Evolutionary conservation across 805 yeast species (phyloP).

Genomic region (Trichomonascus vanleenenianus): DNA sequence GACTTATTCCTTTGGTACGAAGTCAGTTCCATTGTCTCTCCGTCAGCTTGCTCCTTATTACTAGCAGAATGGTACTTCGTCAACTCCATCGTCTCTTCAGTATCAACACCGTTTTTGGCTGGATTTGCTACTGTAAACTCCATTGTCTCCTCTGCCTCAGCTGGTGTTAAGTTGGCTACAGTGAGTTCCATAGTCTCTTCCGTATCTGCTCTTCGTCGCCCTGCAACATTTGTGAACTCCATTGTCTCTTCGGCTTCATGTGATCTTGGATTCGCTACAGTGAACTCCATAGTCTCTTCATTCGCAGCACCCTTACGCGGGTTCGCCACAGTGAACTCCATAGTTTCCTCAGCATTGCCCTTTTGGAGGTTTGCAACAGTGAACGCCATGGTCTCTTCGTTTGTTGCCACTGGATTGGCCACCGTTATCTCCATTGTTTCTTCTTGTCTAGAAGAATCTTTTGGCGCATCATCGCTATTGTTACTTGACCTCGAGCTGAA

Average conservation of each 20-base stretch:
- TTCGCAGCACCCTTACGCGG: background rate
- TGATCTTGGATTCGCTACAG: background rate
- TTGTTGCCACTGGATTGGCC: no score
- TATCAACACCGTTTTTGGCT: background rate
- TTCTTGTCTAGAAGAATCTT: background rate
- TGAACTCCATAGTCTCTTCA: conserved; percentile 6
- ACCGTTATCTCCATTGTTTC: conserved; percentile 8
- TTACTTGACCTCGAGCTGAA: conserved; percentile 1
- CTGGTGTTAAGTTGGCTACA: background rate
- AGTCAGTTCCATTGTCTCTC: background rate
- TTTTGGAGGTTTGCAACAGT: background rate
- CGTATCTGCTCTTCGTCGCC: background rate
- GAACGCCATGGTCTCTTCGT: conserved; percentile 3
- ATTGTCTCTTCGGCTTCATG: conserved; percentile 16
- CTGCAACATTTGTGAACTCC: conserved; percentile 20
- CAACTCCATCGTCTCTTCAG: conserved; percentile 14
- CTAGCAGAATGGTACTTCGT: conserved; percentile 3
- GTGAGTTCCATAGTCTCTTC: conserved; percentile 1
- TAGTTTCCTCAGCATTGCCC: conserved; percentile 1
- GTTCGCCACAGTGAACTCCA: background rate
- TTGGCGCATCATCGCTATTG: conserved; percentile 4
- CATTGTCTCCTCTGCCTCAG: conserved; percentile 2
- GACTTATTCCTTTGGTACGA: no score
- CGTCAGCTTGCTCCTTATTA: background rate
- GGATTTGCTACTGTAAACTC: background rate